phyloP scores from a whole-genome alignment of 176 grass and related monocot species.

The Oryza longistaminata region DNA sequence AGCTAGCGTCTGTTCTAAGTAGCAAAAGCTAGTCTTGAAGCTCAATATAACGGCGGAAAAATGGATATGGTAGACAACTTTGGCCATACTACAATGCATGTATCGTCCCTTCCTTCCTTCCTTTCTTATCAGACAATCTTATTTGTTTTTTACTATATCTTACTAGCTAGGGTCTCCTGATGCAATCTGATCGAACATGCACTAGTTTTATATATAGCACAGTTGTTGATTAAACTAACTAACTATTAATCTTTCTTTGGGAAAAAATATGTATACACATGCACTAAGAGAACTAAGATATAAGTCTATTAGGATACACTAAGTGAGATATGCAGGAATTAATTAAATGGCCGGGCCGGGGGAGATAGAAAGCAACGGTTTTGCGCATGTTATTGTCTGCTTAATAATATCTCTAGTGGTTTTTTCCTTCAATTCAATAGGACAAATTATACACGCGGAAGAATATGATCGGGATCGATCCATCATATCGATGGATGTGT shows the following conservation, averaged over 20 bases:
- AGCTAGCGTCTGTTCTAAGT: conserved; percentile 25
- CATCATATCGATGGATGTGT: not conserved
- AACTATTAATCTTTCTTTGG: not conserved
- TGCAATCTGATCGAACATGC: not conserved
- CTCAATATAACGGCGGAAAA: conserved; percentile 27
- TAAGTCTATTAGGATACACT: not conserved
- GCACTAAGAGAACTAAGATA: not conserved
- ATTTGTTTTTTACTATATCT: not conserved
- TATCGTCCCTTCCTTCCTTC: not conserved
- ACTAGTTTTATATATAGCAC: not conserved
- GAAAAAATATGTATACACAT: not conserved
- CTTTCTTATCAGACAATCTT: not conserved
- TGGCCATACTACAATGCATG: conserved; percentile 5
- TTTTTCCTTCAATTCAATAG: not conserved
- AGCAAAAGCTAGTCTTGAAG: conserved; percentile 15
- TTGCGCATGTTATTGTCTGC: not conserved
- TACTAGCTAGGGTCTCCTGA: not conserved
- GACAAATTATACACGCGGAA: not conserved
- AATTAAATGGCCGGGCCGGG: not conserved
- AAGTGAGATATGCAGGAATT: not conserved
- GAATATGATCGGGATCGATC: not conserved
- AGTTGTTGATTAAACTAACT: not conserved
- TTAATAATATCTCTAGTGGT: not conserved
- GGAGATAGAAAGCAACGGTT: not conserved
- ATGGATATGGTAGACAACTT: not conserved